phyloP scores from a whole-genome alignment of 371 early-diverging fungal genomes.

The Gilbertella persicaria region DNA sequence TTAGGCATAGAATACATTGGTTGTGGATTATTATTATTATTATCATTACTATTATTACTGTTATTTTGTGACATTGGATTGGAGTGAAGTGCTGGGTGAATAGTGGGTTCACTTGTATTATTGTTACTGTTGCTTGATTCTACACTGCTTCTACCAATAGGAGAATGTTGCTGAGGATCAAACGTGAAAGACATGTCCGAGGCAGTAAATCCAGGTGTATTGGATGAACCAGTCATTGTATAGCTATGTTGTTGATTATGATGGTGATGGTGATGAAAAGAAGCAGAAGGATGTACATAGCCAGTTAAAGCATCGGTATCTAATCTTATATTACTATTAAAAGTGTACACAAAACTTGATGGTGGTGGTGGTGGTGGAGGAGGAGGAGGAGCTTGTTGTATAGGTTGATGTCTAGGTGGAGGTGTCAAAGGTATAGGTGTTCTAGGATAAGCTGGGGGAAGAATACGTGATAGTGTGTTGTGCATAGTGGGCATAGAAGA shows the following conservation, averaged over 20 bases:
- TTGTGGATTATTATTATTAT: not conserved
- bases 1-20: constrained; percentile 2
- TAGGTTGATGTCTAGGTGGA: not conserved
- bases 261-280: not conserved
- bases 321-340: constrained; percentile 20
- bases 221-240: constrained; percentile 14
- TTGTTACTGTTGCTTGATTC: constrained; percentile 7
- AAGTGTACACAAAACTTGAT: constrained; percentile 27
- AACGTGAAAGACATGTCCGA: constrained; percentile 26
- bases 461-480: constrained; percentile 11
- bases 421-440: no score
- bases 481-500: constrained; percentile 15
- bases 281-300: constrained; percentile 23
- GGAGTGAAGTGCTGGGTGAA: constrained; percentile 35
- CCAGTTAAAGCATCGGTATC: constrained; percentile 17
- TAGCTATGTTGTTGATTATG: constrained; percentile 23
- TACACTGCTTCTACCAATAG: constrained; percentile 14
- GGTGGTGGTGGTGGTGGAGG: not conserved
- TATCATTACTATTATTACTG: constrained; percentile 2
- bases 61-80: constrained; percentile 18
- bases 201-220: constrained; percentile 17
- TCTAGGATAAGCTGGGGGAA: no score
- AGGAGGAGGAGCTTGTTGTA: not conserved
- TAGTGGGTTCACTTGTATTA: constrained; percentile 19
- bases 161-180: constrained; percentile 21